phyloP scores from a whole-genome alignment of 164 flowering plant genomes.

The Tetrastigma voinierianum region DNA sequence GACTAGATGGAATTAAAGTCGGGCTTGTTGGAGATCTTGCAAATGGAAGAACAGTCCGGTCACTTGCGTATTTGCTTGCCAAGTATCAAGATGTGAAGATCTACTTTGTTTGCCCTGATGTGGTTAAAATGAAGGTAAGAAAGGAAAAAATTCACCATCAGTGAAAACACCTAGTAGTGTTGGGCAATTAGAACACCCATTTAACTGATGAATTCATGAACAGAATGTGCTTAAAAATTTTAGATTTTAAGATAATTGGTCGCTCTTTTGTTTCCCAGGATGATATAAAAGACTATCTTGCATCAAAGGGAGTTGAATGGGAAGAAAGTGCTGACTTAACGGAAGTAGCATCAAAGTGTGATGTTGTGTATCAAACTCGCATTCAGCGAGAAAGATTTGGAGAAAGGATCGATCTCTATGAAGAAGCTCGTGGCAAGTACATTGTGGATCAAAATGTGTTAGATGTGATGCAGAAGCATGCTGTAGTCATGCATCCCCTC shows the following conservation, averaged over 20 bases:
- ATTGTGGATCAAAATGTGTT: conserved; percentile 64
- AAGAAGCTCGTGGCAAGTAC: conserved; percentile 94
- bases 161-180: too few species aligned
- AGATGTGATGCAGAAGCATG: conserved; percentile 80
- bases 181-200: too few species aligned
- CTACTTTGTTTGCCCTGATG: conserved; percentile 89
- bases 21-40: conserved; percentile 99
- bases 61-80: conserved; percentile 87
- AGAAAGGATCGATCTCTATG: conserved; percentile 77
- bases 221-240: neutral
- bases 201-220: too few species aligned
- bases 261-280: conserved; percentile 42
- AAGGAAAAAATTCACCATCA: too few species aligned
- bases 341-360: conserved; percentile 93
- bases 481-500: conserved; percentile 95
- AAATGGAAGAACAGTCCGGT: conserved; percentile 95
- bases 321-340: conserved; percentile 83
- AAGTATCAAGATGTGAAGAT: conserved; percentile 82
- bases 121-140: conserved; percentile 93
- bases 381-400: conserved; percentile 92
- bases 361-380: conserved; percentile 97
- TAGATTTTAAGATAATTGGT: neutral
- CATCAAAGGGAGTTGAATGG: conserved; percentile 78
- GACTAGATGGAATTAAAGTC: conserved; percentile 85
- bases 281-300: conserved; percentile 87